Evolutionary conservation across 352 stramenopile genomes (phyloP), one percentile per base, ranked within the genome.

Genomic region (Blastocystis sp.): DNA sequence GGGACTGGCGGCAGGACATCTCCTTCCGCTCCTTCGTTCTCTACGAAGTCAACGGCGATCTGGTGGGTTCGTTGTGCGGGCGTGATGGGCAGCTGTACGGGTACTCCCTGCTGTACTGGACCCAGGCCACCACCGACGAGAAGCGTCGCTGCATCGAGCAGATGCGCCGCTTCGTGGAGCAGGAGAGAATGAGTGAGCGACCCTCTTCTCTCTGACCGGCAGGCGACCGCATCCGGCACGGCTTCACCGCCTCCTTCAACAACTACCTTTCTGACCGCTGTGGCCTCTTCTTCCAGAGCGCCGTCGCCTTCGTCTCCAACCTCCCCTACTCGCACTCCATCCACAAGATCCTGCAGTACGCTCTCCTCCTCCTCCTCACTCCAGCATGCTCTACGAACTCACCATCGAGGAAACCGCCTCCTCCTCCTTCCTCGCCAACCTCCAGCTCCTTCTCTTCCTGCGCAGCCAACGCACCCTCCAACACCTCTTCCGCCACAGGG

Each of bases 21-120:
- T 48, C 38, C 4, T 81, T 81, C 23, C 28, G 17, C 2, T 81
- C 70, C 41, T 81, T 81, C 43, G 40, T 81, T 19, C 17, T 60
- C 10, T 81, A 81, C 43, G 10, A 38, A 45, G 40, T 62, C 9
- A 81, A 40, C 38, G 70, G 70, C 45, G 59, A 62, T 28, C 62
- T 81, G 40, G 70, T 81, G 48, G 19, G 11, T 23, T 40, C 9
- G 11, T 7, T 67, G 14, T 43, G 17, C 5, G 43, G 14, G 28
- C 34, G 28, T 62, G 17, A 64, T 14, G 2, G n/a, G 28, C 43
- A 81, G 70, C 11, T 64, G 1, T 81, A 81, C n/a, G 70, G 70
- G 53, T 81, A 81, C 28, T 81, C 70, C 21, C 70, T 81, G 19
- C 70, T 62, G 4, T 81, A 81, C 38, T 81, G 70, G 70, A 4